Evolutionary conservation across 2,329 filamentous ascomycete genomes (phyloP).

Genomic region (Botrytis elliptica): DNA sequence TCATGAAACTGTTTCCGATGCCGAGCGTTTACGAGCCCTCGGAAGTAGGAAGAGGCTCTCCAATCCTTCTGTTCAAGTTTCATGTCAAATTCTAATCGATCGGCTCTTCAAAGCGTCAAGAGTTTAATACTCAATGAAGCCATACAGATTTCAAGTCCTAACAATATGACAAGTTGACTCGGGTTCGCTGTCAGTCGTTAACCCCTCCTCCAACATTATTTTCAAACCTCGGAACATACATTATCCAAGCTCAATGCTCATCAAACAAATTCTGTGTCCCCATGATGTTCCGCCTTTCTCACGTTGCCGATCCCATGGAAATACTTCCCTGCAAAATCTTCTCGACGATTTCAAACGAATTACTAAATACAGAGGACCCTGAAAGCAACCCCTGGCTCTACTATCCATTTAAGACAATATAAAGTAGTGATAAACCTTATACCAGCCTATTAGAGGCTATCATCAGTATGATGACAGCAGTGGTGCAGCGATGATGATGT

Average conservation of each 20-base stretch:
- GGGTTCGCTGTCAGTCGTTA: background rate
- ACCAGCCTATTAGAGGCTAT: background rate
- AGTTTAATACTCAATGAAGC: background rate
- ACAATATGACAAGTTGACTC: background rate
- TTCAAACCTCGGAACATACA: background rate
- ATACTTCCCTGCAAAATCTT: conserved; percentile 1
- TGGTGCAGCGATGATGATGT: background rate
- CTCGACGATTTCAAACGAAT: background rate
- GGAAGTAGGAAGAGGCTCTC: background rate
- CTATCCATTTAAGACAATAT: background rate
- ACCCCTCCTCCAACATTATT: background rate
- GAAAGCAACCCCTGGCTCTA: background rate
- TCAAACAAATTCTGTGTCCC: conserved; percentile 10
- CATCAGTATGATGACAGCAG: background rate
- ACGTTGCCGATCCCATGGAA: background rate
- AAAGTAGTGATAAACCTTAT: conserved; percentile 4
- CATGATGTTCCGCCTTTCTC: conserved; percentile 5
- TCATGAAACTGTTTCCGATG: conserved; percentile 1
- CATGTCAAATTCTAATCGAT: background rate
- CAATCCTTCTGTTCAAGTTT: background rate
- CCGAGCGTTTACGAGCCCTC: background rate
- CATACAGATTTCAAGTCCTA: background rate
- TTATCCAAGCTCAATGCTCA: conserved; percentile 7
- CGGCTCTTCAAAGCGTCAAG: background rate
- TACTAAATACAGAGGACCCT: background rate